Conservation (phyloP, 441 rosid genomes). For the Viola pubescens region DNA sequence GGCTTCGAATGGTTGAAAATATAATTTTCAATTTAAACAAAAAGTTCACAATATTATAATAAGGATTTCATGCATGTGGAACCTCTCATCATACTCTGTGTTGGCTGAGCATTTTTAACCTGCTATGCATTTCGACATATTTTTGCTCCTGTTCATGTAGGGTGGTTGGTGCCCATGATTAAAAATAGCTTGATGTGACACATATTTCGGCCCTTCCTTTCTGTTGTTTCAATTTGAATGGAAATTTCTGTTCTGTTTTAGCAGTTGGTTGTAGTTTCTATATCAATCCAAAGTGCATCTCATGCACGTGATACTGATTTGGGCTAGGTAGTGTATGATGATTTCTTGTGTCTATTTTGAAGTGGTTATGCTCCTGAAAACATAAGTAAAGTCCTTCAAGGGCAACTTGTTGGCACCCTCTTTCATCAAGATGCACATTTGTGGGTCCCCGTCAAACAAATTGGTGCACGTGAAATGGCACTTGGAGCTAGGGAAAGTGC, state of each 20-base stretch:
- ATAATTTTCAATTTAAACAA: background rate
- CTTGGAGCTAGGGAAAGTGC: conserved; percentile 97
- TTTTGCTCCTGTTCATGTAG: background rate
- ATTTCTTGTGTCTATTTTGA: conserved; percentile 21
- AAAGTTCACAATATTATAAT: background rate
- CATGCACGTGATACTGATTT: background rate
- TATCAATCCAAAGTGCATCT: background rate
- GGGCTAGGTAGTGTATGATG: conserved; percentile 5
- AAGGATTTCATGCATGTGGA: background rate
- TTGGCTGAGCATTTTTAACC: background rate
- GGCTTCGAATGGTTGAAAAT: background rate
- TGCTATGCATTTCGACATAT: background rate
- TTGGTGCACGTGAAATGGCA: conserved; percentile 78
- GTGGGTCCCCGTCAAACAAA: conserved; percentile 50
- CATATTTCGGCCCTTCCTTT: background rate
- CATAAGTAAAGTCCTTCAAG: conserved; percentile 70
- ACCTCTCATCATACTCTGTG: background rate
- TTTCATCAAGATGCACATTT: conserved; percentile 80
- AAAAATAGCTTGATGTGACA: background rate
- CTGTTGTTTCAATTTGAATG: background rate
- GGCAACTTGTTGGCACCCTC: conserved; percentile 84
- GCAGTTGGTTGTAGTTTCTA: conserved; percentile 4
- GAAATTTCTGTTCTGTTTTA: background rate
- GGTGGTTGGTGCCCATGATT: background rate
- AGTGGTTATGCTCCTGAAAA: conserved; percentile 85